Percentiles rank a stretch among this genome's conserved stretches.
These are phyloP conservation scores for Ophiocordyceps polyrhachis-furcata DNA, from an alignment of 2,329 filamentous ascomycete genomes.

Conservation along the genomic window DNA sequence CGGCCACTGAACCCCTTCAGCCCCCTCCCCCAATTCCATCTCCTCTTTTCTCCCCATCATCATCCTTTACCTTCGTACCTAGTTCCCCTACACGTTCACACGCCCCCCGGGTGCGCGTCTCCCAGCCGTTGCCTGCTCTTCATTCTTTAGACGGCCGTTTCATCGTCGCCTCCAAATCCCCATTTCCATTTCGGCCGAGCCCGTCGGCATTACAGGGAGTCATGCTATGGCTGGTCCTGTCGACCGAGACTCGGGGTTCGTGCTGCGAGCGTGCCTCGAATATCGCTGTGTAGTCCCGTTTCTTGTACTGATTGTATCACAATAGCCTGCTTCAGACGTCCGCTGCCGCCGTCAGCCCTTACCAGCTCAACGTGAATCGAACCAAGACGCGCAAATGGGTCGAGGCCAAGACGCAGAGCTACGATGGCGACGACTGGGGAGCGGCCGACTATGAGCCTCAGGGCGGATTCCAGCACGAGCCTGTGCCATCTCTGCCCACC, in stretches of 20 bases:
- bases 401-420: constrained; percentile 68
- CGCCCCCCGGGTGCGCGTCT: neutral
- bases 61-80: neutral
- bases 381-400: constrained; percentile 91
- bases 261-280: neutral
- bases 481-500: neutral
- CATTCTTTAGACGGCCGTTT: neutral
- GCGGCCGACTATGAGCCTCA: constrained; percentile 44
- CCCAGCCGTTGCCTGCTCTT: neutral
- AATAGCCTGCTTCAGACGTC: constrained; percentile 14
- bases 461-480: constrained; percentile 13
- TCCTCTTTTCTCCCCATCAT: neutral
- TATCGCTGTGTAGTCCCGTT: neutral
- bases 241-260: neutral
- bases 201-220: neutral
- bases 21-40: neutral
- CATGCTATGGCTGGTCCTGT: neutral
- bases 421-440: constrained; percentile 91
- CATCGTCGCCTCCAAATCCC: neutral
- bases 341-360: constrained; percentile 21
- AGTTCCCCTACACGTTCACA: too few species aligned
- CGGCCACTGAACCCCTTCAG: neutral
- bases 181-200: neutral
- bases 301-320: neutral
- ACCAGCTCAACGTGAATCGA: constrained; percentile 73